Conservation (phyloP, 768 basidiomycete genomes). For the Naganishia onofrii region DNA sequence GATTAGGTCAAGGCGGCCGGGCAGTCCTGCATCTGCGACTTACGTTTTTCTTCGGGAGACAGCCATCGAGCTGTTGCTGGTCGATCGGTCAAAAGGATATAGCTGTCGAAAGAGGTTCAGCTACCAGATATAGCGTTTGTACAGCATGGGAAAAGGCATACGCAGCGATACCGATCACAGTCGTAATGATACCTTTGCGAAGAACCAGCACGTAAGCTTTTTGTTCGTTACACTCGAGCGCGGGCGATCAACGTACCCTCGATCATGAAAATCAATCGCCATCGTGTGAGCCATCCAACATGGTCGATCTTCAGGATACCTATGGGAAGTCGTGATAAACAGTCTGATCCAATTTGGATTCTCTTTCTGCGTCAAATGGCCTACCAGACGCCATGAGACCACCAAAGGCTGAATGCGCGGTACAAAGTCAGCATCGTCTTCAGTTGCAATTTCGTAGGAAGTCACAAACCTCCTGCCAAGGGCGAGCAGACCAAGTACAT, state of each 20-base stretch:
- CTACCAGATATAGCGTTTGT: not conserved
- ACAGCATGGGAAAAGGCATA: not conserved
- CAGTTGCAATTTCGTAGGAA: too few species aligned
- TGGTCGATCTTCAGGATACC: slow-evolving; percentile 32
- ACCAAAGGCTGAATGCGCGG: slow-evolving; percentile 9
- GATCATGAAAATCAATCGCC: slow-evolving; percentile 31
- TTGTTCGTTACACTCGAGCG: not conserved
- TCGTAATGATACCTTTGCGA: slow-evolving; percentile 27
- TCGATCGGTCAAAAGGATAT: slow-evolving; percentile 27
- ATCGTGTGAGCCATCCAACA: slow-evolving; percentile 24
- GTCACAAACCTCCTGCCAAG: slow-evolving; percentile 28
- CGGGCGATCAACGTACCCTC: slow-evolving; percentile 20
- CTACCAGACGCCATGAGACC: slow-evolving; percentile 40
- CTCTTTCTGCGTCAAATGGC: slow-evolving; percentile 17
- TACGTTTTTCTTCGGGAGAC: slow-evolving; percentile 27
- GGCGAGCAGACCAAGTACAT: slow-evolving; percentile 29
- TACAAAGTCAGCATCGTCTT: not conserved
- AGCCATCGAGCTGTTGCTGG: slow-evolving; percentile 30
- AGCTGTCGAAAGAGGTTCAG: not conserved
- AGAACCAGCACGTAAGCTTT: not conserved
- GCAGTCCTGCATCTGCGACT: not conserved
- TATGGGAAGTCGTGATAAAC: slow-evolving; percentile 23
- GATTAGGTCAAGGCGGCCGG: not conserved
- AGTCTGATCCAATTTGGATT: slow-evolving; percentile 24
- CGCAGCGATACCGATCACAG: slow-evolving; percentile 26